These are phyloP conservation scores for Alternaria longipes DNA, from an alignment of 2,329 filamentous ascomycete genomes.

Conservation along the genomic window DNA sequence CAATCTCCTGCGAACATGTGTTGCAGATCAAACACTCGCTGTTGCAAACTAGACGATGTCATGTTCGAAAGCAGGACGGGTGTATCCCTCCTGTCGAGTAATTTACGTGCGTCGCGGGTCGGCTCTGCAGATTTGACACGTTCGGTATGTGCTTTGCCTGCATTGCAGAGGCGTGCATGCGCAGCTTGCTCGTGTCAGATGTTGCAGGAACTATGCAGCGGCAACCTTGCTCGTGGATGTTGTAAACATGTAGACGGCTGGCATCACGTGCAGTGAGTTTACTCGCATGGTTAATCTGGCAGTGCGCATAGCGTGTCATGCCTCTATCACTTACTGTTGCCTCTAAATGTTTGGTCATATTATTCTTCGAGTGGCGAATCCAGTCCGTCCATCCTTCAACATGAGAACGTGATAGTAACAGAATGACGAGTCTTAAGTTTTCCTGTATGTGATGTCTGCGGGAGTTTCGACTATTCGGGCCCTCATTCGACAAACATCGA, in stretches of 20 bases:
- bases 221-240: slow-evolving; percentile 5
- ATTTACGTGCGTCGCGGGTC: slow-evolving; percentile 23
- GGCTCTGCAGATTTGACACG: slow-evolving; percentile 17
- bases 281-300: not conserved
- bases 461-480: not conserved
- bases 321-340: not conserved
- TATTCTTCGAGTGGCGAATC: not conserved
- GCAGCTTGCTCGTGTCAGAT: slow-evolving; percentile 11
- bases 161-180: slow-evolving; percentile 16
- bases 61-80: slow-evolving; percentile 1
- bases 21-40: slow-evolving; percentile 12
- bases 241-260: not conserved
- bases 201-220: not conserved
- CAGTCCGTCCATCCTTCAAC: not conserved
- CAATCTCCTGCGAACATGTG: slow-evolving; percentile 21
- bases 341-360: not conserved
- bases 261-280: not conserved
- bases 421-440: not conserved
- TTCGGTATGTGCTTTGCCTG: slow-evolving; percentile 12
- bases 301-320: not conserved
- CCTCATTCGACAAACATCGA: not conserved
- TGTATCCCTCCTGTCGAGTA: slow-evolving; percentile 24
- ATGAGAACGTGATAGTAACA: not conserved
- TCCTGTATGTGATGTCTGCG: not conserved
- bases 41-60: slow-evolving; percentile 5